These are phyloP conservation scores for Chrysochromulina parva DNA, from an alignment of 78 protist genomes.

Conservation along the genomic window DNA sequence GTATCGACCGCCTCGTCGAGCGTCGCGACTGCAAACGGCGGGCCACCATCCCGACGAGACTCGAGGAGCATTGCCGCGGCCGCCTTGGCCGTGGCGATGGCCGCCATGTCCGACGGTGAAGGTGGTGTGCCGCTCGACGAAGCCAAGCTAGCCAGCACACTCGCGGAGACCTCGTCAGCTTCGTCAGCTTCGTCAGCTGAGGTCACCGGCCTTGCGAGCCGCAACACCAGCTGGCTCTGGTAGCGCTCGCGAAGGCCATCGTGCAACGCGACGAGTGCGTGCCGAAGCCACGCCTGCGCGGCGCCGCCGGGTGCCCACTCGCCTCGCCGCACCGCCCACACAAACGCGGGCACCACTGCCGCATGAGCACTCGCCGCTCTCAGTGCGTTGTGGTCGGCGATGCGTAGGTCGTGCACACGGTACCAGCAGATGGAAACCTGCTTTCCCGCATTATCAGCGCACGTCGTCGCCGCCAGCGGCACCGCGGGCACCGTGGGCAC, in stretches of 20 bases:
- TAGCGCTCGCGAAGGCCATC: background rate
- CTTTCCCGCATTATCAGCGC: background rate
- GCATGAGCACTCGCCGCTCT: background rate
- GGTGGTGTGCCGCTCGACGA: no score
- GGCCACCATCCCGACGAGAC: no score
- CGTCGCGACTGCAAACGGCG: no score
- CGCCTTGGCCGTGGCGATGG: no score
- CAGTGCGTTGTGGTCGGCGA: background rate
- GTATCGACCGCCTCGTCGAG: background rate
- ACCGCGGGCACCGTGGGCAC: background rate
- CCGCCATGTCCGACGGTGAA: no score
- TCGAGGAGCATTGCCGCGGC: no score
- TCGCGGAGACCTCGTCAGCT: no score
- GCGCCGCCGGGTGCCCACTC: background rate
- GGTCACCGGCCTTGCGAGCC: background rate
- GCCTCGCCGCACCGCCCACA: background rate
- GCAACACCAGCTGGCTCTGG: background rate
- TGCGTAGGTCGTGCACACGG: background rate
- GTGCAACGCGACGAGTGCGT: background rate
- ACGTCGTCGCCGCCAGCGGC: background rate
- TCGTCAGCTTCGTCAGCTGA: no score
- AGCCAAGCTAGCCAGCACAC: no score
- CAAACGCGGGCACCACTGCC: background rate
- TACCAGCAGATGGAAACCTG: background rate
- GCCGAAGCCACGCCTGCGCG: background rate